These are phyloP conservation scores for Lizanozyma gosingica DNA, from an alignment of 1,139 yeast genomes.

Conservation along the genomic window DNA sequence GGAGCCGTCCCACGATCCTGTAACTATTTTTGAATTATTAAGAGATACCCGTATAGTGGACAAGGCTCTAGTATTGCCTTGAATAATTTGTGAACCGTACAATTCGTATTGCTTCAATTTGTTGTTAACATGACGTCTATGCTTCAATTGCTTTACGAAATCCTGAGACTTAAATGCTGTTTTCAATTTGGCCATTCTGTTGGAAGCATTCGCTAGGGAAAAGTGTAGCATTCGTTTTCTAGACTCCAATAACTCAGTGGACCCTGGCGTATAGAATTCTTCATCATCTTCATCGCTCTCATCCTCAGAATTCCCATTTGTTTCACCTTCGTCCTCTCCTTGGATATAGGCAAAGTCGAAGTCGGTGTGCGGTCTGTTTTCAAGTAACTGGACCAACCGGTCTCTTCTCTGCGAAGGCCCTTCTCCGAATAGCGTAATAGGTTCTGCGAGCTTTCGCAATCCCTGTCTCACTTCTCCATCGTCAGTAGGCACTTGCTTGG, in stretches of 20 bases:
- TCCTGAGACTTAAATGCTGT: slow-evolving; percentile 13
- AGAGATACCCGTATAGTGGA: slow-evolving; percentile 48
- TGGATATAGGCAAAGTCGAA: slow-evolving; percentile 13
- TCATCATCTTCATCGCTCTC: slow-evolving; percentile 52
- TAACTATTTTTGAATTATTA: slow-evolving; percentile 32
- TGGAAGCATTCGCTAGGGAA: slow-evolving; percentile 40
- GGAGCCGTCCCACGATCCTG: slow-evolving; percentile 85
- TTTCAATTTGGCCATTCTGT: slow-evolving; percentile 26
- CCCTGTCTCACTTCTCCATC: slow-evolving; percentile 50
- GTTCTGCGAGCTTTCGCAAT: slow-evolving; percentile 47
- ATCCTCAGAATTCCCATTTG: slow-evolving; percentile 16
- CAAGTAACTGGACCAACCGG: slow-evolving; percentile 17
- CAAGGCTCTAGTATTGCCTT: slow-evolving; percentile 52
- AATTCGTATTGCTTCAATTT: slow-evolving; percentile 34
- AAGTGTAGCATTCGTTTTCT: slow-evolving; percentile 42
- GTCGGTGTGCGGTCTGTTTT: slow-evolving; percentile 3
- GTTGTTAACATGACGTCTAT: slow-evolving; percentile 38
- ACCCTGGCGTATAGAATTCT: slow-evolving; percentile 81
- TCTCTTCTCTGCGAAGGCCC: slow-evolving; percentile 52
- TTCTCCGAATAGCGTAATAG: slow-evolving; percentile 54
- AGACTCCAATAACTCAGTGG: slow-evolving; percentile 42
- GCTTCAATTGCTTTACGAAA: slow-evolving; percentile 22
- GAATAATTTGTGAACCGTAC: slow-evolving; percentile 62
- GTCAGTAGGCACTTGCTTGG: slow-evolving; percentile 43
- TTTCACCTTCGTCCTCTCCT: slow-evolving; percentile 15